Evolutionary conservation across 208 protist genomes (phyloP), one percentile per base, ranked within the genome.

Genomic region (Leishmania tropica): DNA sequence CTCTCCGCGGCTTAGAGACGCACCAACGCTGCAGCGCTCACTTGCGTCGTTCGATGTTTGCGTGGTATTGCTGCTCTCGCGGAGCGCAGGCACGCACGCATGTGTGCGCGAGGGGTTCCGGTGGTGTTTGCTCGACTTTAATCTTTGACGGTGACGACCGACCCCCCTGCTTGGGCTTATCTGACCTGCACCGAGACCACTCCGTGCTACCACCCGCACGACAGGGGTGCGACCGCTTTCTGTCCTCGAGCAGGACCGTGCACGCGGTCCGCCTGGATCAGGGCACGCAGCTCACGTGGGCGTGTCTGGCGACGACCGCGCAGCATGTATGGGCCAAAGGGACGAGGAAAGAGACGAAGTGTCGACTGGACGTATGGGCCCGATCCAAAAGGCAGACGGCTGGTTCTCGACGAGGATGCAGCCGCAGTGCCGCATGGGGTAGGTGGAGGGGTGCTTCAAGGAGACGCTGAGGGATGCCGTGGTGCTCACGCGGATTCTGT

Each of bases 1-100:
- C 84, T 93, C 8, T 85, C 87, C 24, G 62, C 87, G 13, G 37
- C 88, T 60, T 93, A 87, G 65, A 51, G 56, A 47, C 65, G 65
- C 19, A 1, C 8, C 40, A 2, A 21, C 37, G 51, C 75, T 35
- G 17, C 40, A 37, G 58, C 11, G 56, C 53, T 13, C 42, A 0
- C 51, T 71, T 8, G 21, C 51, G 31, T 86, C 15, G 45, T 78
- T 53, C n/a, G 0, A 40, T 35, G 48, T 8, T 67, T 13, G 60
- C 51, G 13, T 54, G 0, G 51, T 42, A 68, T 68, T 35, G 5
- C 11, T 21, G 4, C 15, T 68, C 64, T 42, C 35, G 3, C 64
- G 5, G 4, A 10, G 28, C 6, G 58, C 3, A 5, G 24, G 5
- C 51, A 54, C 51, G 15, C 51, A 21, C 15, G 10, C 0, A 0